A percentile compares a stretch with the other conserved stretches of the same genome.
Conservation (phyloP, 139 green algal species). For the Gonium pectorale region DNA sequence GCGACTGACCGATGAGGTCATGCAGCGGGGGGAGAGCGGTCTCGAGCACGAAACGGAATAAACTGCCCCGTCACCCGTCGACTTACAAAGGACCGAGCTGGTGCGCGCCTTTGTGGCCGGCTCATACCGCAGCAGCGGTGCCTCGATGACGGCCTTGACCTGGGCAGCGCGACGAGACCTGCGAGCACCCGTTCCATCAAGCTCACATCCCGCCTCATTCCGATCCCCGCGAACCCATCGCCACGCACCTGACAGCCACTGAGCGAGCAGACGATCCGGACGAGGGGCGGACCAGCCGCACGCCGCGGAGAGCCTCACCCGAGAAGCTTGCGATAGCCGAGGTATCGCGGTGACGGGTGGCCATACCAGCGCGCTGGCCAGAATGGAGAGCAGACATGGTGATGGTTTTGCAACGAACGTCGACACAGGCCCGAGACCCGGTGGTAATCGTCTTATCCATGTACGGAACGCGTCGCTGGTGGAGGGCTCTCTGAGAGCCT, state of each 20-base stretch:
- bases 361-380: not conserved
- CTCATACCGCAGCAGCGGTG: constrained; percentile 60
- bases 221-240: not conserved
- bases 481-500: no score
- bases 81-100: constrained; percentile 64
- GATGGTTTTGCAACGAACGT: not conserved
- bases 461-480: no score
- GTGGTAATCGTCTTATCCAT: no score
- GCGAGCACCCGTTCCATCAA: constrained; percentile 55
- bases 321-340: constrained; percentile 4
- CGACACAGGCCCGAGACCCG: no score
- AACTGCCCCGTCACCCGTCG: not conserved
- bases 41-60: constrained; percentile 7
- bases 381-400: constrained; percentile 35
- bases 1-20: no score
- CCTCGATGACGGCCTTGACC: constrained; percentile 65
- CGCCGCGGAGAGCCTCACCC: not conserved
- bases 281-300: not conserved
- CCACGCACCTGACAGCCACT: not conserved
- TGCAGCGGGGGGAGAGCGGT: not conserved
- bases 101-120: constrained; percentile 54
- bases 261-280: not conserved
- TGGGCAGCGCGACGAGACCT: constrained; percentile 47
- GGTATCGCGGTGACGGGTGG: not conserved
- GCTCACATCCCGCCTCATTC: not conserved